A percentile compares a stretch with the other conserved stretches of the same genome.
Conservation (phyloP, 148 eudicot species). For the Nepenthes mirabilis region DNA sequence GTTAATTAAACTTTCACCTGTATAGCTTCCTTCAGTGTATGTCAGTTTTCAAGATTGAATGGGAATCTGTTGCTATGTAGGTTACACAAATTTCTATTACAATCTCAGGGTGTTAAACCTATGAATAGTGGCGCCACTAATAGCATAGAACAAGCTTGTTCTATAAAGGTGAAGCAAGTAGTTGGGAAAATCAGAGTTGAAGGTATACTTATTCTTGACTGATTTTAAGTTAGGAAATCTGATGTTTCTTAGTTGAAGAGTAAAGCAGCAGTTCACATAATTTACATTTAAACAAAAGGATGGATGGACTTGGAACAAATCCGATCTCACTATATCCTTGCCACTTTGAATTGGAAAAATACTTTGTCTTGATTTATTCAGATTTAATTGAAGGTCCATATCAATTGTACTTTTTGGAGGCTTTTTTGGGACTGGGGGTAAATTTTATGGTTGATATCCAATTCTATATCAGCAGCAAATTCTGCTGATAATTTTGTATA, state of each 20-base stretch:
- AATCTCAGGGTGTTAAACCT: constrained; percentile 46
- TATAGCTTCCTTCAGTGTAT: background rate
- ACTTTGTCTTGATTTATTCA: no score
- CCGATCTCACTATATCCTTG: no score
- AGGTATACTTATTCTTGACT: constrained; percentile 28
- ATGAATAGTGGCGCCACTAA: constrained; percentile 12
- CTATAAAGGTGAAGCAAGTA: constrained; percentile 34
- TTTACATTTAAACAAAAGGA: background rate
- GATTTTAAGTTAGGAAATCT: background rate
- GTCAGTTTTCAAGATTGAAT: background rate
- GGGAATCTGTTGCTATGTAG: constrained; percentile 14
- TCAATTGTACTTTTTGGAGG: no score
- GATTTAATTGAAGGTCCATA: no score
- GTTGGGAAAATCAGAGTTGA: constrained; percentile 69
- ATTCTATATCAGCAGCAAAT: no score
- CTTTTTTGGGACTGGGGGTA: no score
- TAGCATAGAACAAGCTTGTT: constrained; percentile 27
- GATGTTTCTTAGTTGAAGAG: no score
- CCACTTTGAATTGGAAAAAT: no score
- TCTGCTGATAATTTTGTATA: background rate
- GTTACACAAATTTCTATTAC: constrained; percentile 58
- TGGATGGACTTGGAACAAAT: background rate
- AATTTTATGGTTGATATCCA: no score
- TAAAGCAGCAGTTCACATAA: background rate
- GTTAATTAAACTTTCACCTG: background rate